Conservation (phyloP, 768 basidiomycete genomes). For the Mycena capillaripes region DNA sequence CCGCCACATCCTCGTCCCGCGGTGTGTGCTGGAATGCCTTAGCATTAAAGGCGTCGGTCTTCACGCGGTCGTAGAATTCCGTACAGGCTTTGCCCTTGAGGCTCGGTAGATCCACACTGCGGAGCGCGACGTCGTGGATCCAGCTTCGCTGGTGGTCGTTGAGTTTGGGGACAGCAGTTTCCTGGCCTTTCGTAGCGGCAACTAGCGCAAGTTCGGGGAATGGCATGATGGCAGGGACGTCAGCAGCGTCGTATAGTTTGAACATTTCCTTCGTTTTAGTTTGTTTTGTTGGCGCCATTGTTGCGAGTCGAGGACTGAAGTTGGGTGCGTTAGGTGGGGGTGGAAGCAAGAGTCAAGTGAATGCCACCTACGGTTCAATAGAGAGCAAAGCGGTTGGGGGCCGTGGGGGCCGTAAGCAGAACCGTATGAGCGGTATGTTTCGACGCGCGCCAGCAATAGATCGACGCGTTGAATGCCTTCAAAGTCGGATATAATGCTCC, state of each 20-base stretch:
- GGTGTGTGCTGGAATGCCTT: slow-evolving; percentile 25
- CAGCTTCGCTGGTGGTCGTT: slow-evolving; percentile 20
- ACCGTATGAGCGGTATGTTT: no score
- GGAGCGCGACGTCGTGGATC: slow-evolving; percentile 11
- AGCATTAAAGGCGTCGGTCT: slow-evolving; percentile 9
- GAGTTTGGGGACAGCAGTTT: slow-evolving; percentile 11
- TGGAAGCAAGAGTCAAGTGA: no score
- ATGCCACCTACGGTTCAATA: not conserved
- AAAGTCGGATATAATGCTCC: no score
- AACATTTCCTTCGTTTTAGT: slow-evolving; percentile 18
- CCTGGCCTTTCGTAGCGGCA: not conserved
- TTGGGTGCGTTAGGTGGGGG: no score
- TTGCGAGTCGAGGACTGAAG: not conserved
- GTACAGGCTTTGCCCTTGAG: not conserved
- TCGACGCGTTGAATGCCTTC: no score
- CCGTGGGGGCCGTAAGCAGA: no score
- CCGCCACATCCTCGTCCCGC: not conserved
- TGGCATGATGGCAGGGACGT: slow-evolving; percentile 12
- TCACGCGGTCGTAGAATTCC: not conserved
- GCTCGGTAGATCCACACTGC: not conserved
- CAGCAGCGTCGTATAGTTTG: slow-evolving; percentile 1
- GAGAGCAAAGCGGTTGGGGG: not conserved
- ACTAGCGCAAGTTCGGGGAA: not conserved
- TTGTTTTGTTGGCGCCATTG: not conserved
- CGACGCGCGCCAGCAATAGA: no score